phyloP scores from a whole-genome alignment of 1,284 basidiomycete genomes.

The Cryptococcus maquisensis region DNA sequence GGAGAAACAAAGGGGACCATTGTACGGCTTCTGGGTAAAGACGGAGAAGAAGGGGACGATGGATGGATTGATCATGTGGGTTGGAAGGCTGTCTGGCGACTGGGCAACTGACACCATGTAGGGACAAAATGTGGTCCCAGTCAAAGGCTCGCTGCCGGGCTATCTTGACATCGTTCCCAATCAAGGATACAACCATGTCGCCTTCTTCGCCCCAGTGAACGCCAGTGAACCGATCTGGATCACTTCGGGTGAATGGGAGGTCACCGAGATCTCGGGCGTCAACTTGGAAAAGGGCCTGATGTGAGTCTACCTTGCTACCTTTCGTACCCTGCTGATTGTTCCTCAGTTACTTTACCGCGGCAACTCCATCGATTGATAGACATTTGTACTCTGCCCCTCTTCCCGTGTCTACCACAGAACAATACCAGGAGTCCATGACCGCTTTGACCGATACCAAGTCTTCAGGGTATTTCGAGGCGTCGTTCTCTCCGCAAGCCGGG shows the following conservation, averaged over 20 bases:
- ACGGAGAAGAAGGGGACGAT: slow-evolving; percentile 78
- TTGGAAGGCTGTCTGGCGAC: not conserved
- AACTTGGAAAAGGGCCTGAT: slow-evolving; percentile 65
- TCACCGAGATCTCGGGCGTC: slow-evolving; percentile 70
- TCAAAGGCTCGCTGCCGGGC: slow-evolving; percentile 53
- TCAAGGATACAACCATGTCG: slow-evolving; percentile 83
- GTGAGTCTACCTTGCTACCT: slow-evolving; percentile 52
- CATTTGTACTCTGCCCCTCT: slow-evolving; percentile 75
- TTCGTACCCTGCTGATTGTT: slow-evolving; percentile 6
- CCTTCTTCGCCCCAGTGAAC: slow-evolving; percentile 73
- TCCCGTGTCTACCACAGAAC: slow-evolving; percentile 45
- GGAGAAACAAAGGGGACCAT: slow-evolving; percentile 53
- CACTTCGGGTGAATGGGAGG: slow-evolving; percentile 85
- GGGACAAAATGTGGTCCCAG: slow-evolving; percentile 48
- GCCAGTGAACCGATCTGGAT: slow-evolving; percentile 69
- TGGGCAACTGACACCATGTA: slow-evolving; percentile 1
- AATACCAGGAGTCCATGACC: slow-evolving; percentile 38
- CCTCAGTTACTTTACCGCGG: slow-evolving; percentile 78
- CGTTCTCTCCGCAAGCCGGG: slow-evolving; percentile 75
- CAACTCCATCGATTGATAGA: slow-evolving; percentile 75
- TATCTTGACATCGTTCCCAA: slow-evolving; percentile 86
- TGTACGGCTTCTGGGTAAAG: slow-evolving; percentile 68
- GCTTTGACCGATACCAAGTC: slow-evolving; percentile 64
- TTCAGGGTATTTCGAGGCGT: slow-evolving; percentile 62
- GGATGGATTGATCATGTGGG: slow-evolving; percentile 80